These are phyloP conservation scores for Populus tremula DNA, from an alignment of 345 rosid species.

Conservation along the genomic window DNA sequence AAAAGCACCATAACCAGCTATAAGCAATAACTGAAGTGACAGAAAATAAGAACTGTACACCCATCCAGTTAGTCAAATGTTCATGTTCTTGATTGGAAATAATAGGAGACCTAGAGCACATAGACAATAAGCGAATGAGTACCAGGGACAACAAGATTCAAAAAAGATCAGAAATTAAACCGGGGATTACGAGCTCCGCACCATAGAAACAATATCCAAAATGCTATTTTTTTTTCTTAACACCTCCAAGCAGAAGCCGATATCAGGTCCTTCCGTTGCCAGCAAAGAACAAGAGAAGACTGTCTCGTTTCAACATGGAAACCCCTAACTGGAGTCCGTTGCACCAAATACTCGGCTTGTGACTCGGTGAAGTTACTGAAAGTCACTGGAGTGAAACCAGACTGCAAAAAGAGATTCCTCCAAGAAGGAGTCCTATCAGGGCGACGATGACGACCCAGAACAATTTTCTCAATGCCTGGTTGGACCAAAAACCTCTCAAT, in stretches of 20 bases:
- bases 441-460: constrained; percentile 19
- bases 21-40: constrained; percentile 20
- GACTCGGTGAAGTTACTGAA: constrained; percentile 31
- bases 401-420: constrained; percentile 25
- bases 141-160: constrained; percentile 25
- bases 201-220: constrained; percentile 19
- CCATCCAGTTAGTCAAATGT: constrained; percentile 37
- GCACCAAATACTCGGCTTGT: constrained; percentile 30
- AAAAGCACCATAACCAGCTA: background rate
- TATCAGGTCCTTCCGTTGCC: constrained; percentile 30
- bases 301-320: constrained; percentile 31
- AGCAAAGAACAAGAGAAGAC: constrained; percentile 24
- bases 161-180: constrained; percentile 36
- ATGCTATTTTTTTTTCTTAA: background rate
- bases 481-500: constrained; percentile 29
- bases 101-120: constrained; percentile 40
- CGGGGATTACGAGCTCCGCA: constrained; percentile 26
- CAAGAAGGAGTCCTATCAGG: constrained; percentile 19
- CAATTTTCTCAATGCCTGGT: constrained; percentile 21
- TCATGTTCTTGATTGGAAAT: constrained; percentile 39
- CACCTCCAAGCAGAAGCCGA: constrained; percentile 34
- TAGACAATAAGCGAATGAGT: constrained; percentile 45
- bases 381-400: constrained; percentile 20
- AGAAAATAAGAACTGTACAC: constrained; percentile 29
- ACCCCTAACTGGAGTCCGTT: constrained; percentile 20